Conservation (phyloP, 2,329 filamentous ascomycete species). For the Sarocladiaceae sp. region DNA sequence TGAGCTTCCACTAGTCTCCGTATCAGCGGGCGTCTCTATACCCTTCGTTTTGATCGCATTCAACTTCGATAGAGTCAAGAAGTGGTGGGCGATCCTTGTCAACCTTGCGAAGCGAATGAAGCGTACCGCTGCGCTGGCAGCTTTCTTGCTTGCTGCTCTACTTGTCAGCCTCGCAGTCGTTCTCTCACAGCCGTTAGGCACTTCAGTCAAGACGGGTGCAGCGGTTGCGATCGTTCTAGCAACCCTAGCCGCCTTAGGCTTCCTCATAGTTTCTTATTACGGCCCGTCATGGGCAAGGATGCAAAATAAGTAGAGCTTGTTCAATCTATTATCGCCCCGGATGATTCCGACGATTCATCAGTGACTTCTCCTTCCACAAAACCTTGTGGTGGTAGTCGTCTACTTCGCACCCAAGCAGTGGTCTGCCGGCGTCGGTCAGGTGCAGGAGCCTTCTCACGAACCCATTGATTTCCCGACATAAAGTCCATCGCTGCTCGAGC, state of each 20-base stretch:
- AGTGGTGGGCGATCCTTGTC: background rate
- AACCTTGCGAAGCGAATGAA: background rate
- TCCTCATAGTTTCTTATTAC: too few species aligned
- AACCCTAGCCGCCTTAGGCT: background rate
- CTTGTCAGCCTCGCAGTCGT: background rate
- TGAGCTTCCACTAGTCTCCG: conserved; percentile 8
- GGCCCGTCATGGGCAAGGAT: too few species aligned
- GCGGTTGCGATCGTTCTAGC: too few species aligned
- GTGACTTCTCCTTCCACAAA: background rate
- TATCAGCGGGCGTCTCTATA: conserved; percentile 10
- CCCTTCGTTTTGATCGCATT: conserved; percentile 10
- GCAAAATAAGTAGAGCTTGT: too few species aligned
- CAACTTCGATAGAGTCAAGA: conserved; percentile 8
- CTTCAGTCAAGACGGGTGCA: background rate
- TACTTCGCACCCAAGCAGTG: background rate
- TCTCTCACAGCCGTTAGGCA: background rate
- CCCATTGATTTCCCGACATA: too few species aligned
- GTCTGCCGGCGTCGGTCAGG: background rate
- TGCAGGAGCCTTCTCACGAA: too few species aligned
- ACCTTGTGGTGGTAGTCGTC: background rate
- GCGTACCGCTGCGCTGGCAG: background rate
- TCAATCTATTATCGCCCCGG: too few species aligned
- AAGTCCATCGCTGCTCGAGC: too few species aligned
- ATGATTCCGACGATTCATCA: too few species aligned
- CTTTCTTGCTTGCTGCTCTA: background rate